phyloP scores from a whole-genome alignment of 768 basidiomycete genomes.

The Trametes maxima region DNA sequence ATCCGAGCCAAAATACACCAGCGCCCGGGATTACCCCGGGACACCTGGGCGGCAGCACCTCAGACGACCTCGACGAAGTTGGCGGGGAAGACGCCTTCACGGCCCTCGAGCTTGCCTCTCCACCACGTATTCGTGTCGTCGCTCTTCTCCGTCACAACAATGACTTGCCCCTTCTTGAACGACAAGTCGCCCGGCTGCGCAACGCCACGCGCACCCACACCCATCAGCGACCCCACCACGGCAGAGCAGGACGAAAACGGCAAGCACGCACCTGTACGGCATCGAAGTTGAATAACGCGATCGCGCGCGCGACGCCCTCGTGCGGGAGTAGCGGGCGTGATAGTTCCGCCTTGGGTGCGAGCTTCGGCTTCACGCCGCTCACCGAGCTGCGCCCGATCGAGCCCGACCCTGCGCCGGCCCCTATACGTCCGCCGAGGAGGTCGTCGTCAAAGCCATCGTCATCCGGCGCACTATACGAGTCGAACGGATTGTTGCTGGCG shows the following conservation, averaged over 20 bases:
- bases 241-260: not conserved
- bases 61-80: conserved; percentile 76
- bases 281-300: conserved; percentile 73
- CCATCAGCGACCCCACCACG: not conserved
- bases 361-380: conserved; percentile 29
- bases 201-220: not conserved
- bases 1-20: not conserved
- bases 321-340: conserved; percentile 48
- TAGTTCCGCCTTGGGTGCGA: conserved; percentile 54
- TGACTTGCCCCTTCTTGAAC: conserved; percentile 76
- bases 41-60: not conserved
- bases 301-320: conserved; percentile 70
- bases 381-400: conserved; percentile 7
- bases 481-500: conserved; percentile 23
- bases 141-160: conserved; percentile 68
- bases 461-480: conserved; percentile 7
- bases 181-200: conserved; percentile 70
- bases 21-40: too few relatives aligned
- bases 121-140: conserved; percentile 82
- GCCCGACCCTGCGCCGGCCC: conserved; percentile 6
- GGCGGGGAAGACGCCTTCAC: conserved; percentile 76
- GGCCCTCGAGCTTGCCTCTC: conserved; percentile 65
- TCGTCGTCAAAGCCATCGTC: conserved; percentile 19
- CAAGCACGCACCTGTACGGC: conserved; percentile 62
- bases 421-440: conserved; percentile 7